phyloP scores from a whole-genome alignment of 2,329 filamentous ascomycete genomes.

The Bipolaris oryzae region DNA sequence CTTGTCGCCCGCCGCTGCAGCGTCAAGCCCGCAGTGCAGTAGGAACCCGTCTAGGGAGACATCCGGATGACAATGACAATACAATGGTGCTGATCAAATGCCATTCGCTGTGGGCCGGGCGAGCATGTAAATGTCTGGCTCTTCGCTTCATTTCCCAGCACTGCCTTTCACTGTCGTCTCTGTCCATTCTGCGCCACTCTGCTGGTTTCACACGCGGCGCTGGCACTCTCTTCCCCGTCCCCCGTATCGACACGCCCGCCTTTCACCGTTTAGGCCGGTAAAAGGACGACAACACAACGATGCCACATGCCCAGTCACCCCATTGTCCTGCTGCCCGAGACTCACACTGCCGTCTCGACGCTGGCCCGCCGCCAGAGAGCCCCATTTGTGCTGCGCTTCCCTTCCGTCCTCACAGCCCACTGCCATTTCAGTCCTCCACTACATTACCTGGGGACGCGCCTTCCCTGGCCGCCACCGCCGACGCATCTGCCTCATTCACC shows the following conservation, averaged over 20 bases:
- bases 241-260: conserved; percentile 24
- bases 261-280: conserved; percentile 20
- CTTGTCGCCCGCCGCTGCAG: conserved; percentile 26
- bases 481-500: conserved; percentile 16
- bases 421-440: conserved; percentile 20
- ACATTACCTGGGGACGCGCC: conserved; percentile 15
- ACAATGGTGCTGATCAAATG: conserved; percentile 27
- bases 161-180: conserved; percentile 23
- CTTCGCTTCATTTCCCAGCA: conserved; percentile 41
- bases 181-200: conserved; percentile 26
- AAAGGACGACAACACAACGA: conserved; percentile 38
- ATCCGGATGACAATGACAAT: conserved; percentile 39
- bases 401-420: conserved; percentile 21
- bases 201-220: conserved; percentile 37
- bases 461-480: conserved; percentile 22
- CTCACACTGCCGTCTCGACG: conserved; percentile 24
- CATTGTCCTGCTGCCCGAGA: conserved; percentile 30
- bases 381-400: conserved; percentile 25
- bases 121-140: conserved; percentile 40
- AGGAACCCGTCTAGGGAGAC: conserved; percentile 30
- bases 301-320: conserved; percentile 41
- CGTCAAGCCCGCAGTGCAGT: conserved; percentile 40
- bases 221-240: conserved; percentile 34
- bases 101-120: conserved; percentile 23
- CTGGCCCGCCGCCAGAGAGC: conserved; percentile 23